Evolutionary conservation across 1,284 basidiomycete genomes (phyloP).

Genomic region (Cryptococcus sp.): DNA sequence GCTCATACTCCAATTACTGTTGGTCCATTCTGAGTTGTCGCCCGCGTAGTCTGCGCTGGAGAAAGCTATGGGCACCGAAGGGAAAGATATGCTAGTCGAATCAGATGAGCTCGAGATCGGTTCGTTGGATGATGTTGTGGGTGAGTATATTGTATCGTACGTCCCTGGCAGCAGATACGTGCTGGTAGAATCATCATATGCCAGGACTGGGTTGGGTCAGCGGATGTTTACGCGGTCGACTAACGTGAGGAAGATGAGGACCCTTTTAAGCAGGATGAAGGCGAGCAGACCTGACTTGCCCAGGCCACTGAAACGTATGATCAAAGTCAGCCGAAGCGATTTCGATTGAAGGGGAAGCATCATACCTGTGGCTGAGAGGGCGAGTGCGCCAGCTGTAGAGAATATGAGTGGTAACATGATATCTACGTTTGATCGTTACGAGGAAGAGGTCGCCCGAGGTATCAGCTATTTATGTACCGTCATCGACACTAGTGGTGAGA

Average conservation of each 20-base stretch:
- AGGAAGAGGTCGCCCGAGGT: neutral
- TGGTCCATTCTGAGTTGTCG: neutral
- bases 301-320: slow-evolving; percentile 6
- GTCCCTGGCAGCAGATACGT: slow-evolving; percentile 26
- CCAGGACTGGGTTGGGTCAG: slow-evolving; percentile 13
- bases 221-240: slow-evolving; percentile 1
- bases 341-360: neutral
- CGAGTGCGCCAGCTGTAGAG: neutral
- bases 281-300: slow-evolving; percentile 27
- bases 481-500: too few relatives aligned
- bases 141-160: slow-evolving; percentile 13
- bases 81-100: slow-evolving; percentile 22
- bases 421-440: too few relatives aligned
- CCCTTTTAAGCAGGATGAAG: slow-evolving; percentile 26
- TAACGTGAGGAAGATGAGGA: slow-evolving; percentile 24
- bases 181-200: slow-evolving; percentile 6
- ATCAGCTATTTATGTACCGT: slow-evolving; percentile 1
- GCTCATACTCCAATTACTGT: slow-evolving; percentile 15
- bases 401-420: too few relatives aligned
- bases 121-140: slow-evolving; percentile 20
- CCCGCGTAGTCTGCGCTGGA: slow-evolving; percentile 16
- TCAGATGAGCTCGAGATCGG: slow-evolving; percentile 13
- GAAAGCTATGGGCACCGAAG: slow-evolving; percentile 30
- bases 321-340: neutral
- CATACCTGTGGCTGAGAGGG: neutral